Base-by-base conservation (phyloP, 345 rosid genomes). In the Syzygium grande region DNA sequence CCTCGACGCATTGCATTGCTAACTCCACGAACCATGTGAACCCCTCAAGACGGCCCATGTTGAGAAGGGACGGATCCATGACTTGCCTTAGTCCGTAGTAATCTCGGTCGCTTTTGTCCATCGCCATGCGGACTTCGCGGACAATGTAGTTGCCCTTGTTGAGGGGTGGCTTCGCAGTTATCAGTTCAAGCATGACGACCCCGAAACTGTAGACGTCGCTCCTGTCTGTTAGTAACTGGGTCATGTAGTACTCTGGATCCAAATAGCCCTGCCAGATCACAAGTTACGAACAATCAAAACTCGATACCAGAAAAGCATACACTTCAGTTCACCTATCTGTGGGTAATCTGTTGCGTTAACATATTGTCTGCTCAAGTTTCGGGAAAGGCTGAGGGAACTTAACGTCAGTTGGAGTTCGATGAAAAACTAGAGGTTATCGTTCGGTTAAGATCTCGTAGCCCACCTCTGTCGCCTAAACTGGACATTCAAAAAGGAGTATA, bases 131-230 rank as follows among this genome's bases (percentile, higher is more conserved):
- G 12, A 90, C 90, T 38, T 85, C 84, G 1, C 80, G 86, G 38
- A 90, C 91, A 25, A 83, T 88, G 86, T 90, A 84, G 51, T 38
- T 87, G 5, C 91, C 91, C 41, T 83, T 85, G 46, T 87, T 89
- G 56, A 90, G 88, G 7, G 91, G 91, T 27, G 58, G 88, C 41
- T 89, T 61, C n/a, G 89, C 90, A 10, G 90, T 88, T 85, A 90
- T 38, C 86, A 90, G n/a, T 59, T 90, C 91, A 13, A 90, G 84
- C 91, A 90, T 90, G 25, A 90, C 88, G 2, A 90, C 90, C 52
- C 91, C 91, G 41, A 90, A 90, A 55, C 91, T 90, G 79, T 87
- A 90, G 49, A 90, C 89, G 15, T 90, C 91, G 27, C 91, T 90
- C 78, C 85, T 90, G 84, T 90, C 90, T 2, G 91, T 88, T 29